phyloP scores from a whole-genome alignment of 495 filamentous ascomycete genomes.

The Pseudevernia furfuracea region DNA sequence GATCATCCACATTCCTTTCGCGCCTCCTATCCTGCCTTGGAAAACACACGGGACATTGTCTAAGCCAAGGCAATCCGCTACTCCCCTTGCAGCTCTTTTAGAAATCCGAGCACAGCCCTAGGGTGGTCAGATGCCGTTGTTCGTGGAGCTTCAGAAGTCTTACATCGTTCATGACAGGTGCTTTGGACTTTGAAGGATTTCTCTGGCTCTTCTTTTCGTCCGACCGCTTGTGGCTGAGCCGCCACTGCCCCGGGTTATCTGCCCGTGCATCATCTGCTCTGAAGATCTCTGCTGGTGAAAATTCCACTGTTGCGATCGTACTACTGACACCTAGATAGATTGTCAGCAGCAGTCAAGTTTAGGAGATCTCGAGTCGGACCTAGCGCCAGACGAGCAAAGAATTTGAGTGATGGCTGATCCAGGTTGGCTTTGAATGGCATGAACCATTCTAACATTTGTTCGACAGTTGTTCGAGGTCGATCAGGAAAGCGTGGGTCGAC shows the following conservation, averaged over 20 bases:
- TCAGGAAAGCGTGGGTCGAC: constrained; percentile 23
- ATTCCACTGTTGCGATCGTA: constrained; percentile 41
- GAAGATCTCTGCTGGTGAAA: constrained; percentile 39
- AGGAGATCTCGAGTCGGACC: constrained; percentile 26
- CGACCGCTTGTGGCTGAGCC: constrained; percentile 17
- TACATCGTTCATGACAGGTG: constrained; percentile 70
- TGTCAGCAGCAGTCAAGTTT: not conserved
- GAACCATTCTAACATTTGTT: constrained; percentile 46
- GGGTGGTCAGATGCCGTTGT: not conserved
- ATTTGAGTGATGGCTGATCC: constrained; percentile 41
- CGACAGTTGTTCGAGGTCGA: constrained; percentile 36
- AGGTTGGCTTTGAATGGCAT: constrained; percentile 37
- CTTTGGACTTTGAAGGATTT: constrained; percentile 1
- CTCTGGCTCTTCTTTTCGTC: constrained; percentile 17
- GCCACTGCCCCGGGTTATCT: constrained; percentile 16
- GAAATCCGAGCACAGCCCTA: constrained; percentile 66
- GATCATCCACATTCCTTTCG: constrained; percentile 87
- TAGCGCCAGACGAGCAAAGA: constrained; percentile 44
- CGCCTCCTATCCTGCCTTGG: constrained; percentile 74
- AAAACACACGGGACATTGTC: constrained; percentile 60
- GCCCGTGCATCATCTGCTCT: constrained; percentile 25
- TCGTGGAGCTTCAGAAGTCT: not conserved
- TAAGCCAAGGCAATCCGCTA: constrained; percentile 53
- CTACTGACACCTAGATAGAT: constrained; percentile 32
- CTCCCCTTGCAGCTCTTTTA: constrained; percentile 47